Evolutionary conservation across 2,329 filamentous ascomycete genomes (phyloP), one percentile per base, ranked within the genome.

Genomic region (Sarocladiaceae sp.): DNA sequence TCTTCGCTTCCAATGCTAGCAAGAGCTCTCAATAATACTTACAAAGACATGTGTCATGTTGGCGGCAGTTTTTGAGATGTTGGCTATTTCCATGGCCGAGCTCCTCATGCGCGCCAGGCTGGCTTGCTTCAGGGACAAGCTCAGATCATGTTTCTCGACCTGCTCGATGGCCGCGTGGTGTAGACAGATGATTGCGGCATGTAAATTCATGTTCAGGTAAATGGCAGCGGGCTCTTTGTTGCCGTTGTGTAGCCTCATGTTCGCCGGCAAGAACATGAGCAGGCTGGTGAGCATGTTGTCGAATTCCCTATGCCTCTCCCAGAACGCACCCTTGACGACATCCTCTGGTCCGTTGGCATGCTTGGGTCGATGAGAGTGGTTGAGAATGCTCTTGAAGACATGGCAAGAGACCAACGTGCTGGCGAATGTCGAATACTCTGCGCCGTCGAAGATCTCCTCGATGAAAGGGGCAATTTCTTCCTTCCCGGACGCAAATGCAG

Each of bases 151-250:
- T 55, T 82, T 83, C 45, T 89, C 83, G 1, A 84, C 84, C 57
- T 86, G 90, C 63, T 90, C 88, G 7, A 93, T 82, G 2, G 90
- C 89, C 1, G 88, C 86, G 61, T 94, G 88, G 57, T 96, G 90
- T 4, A 96, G 70, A 59, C 88, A 94, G 44, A 96, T 95, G 7
- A 85, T 78, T 1, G 87, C 84, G 1, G 89, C 88, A 56, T 96
- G 90, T 3, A 96, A 77, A 56, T 87, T 89, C 70, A 96, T 83
- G 51, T 95, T 95, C 42, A 83, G 73, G 58, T 95, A 90, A 0
- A 95, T 75, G 6, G 88, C 80, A 35, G 86, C 82, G 1, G 83
- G 73, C 52, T 95, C 78, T 31, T 74, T 70, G 43, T 87, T 66
- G 11, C 83, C 82, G 20, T 70, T 65, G 0, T 89, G 88, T 19